A percentile compares a stretch with the other conserved stretches of the same genome.
phyloP scores from a whole-genome alignment of 2,329 filamentous ascomycete species.

The Elsinoe batatas region DNA sequence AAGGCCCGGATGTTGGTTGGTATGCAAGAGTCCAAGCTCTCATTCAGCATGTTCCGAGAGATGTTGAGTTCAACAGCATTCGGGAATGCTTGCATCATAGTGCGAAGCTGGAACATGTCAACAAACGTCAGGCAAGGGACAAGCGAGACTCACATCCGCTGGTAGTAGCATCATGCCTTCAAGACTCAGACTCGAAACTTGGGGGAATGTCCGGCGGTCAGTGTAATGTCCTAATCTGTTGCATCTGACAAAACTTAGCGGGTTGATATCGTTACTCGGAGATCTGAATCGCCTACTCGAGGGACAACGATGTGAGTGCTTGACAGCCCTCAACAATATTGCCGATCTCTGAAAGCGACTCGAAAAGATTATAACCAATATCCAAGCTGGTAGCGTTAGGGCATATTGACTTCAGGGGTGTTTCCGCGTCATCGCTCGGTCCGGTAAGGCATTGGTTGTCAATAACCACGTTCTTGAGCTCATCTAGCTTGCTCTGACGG shows the following conservation, averaged over 20 bases:
- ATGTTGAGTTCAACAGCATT: constrained; percentile 43
- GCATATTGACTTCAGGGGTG: constrained; percentile 47
- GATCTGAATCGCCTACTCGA: constrained; percentile 50
- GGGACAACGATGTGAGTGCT: constrained; percentile 54
- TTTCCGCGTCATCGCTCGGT: constrained; percentile 15
- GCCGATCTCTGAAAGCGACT: neutral
- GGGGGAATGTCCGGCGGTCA: neutral
- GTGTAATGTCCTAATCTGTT: constrained; percentile 51
- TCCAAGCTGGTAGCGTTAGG: constrained; percentile 63
- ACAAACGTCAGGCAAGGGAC: neutral
- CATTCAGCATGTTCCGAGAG: constrained; percentile 29
- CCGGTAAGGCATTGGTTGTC: constrained; percentile 50
- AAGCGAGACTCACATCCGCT: constrained; percentile 23
- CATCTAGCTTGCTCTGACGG: constrained; percentile 66
- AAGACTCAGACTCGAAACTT: constrained; percentile 37
- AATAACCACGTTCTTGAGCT: constrained; percentile 71
- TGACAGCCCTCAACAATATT: neutral
- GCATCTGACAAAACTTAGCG: constrained; percentile 43
- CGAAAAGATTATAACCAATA: constrained; percentile 49
- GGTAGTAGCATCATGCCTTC: constrained; percentile 38
- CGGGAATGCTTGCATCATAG: constrained; percentile 43
- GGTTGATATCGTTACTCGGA: neutral
- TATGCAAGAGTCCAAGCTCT: constrained; percentile 31
- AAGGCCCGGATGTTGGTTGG: constrained; percentile 49
- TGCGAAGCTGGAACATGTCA: constrained; percentile 16